A percentile compares a stretch with the other conserved stretches of the same genome.
phyloP scores from a whole-genome alignment of 129 eudicot genomes.

The Sambucus nigra region DNA sequence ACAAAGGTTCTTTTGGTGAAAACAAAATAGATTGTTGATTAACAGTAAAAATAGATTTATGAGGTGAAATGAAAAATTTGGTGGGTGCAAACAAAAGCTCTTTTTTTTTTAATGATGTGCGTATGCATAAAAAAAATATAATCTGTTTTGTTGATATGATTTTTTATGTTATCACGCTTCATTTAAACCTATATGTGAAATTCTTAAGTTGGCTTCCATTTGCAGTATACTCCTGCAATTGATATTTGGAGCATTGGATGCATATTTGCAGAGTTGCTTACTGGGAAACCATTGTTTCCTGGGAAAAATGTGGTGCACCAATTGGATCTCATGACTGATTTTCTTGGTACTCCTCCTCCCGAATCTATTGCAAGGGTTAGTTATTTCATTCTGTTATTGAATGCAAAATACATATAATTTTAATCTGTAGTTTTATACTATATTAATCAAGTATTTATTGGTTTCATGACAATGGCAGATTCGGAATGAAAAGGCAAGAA shows the following conservation, averaged over 20 bases:
- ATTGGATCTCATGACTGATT: constrained; percentile 82
- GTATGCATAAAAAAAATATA: neutral
- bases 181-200: neutral
- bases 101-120: neutral
- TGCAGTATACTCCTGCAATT: constrained; percentile 94
- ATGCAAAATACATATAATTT: neutral
- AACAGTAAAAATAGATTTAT: no score
- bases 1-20: no score
- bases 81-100: no score
- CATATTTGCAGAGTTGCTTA: constrained; percentile 95
- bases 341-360: constrained; percentile 82
- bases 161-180: neutral
- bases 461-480: constrained; percentile 32
- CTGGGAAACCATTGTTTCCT: constrained; percentile 86
- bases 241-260: constrained; percentile 99
- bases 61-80: no score
- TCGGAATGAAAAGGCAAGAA: constrained; percentile 91
- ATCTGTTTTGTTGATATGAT: neutral
- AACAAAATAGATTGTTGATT: no score
- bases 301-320: constrained; percentile 92
- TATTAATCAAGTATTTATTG: neutral
- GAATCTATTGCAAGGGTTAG: constrained; percentile 76
- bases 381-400: neutral
- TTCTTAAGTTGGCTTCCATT: constrained; percentile 12
- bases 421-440: neutral